Conservation (phyloP, 1,284 basidiomycete species). For the Anthracocystis panici-leucophaei region DNA sequence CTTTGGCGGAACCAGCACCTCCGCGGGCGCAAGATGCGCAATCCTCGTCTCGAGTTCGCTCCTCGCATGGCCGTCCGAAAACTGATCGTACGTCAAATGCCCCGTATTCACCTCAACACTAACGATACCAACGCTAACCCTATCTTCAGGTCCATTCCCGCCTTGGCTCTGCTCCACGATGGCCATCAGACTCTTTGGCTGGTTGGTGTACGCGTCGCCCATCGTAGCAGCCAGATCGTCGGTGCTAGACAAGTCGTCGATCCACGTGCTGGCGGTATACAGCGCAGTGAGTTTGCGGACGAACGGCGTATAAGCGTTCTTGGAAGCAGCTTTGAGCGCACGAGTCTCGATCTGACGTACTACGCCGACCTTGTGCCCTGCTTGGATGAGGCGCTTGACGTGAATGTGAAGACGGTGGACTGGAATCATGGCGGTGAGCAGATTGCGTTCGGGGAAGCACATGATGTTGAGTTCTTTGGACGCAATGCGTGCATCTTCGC, state of each 20-base stretch:
- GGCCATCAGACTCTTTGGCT: constrained; percentile 54
- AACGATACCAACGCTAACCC: constrained; percentile 79
- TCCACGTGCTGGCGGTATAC: constrained; percentile 89
- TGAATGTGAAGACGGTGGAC: constrained; percentile 84
- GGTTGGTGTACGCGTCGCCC: constrained; percentile 36
- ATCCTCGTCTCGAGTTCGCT: constrained; percentile 67
- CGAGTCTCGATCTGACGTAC: constrained; percentile 92
- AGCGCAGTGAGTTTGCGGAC: constrained; percentile 82
- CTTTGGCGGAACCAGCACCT: constrained; percentile 77
- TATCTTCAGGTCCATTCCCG: constrained; percentile 74
- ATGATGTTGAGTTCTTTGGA: constrained; percentile 83
- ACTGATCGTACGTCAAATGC: constrained; percentile 91
- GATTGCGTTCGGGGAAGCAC: constrained; percentile 82
- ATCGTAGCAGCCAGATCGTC: constrained; percentile 69
- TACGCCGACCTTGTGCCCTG: constrained; percentile 87
- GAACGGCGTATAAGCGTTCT: constrained; percentile 75
- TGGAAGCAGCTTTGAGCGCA: constrained; percentile 84
- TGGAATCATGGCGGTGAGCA: constrained; percentile 85
- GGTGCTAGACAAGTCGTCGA: constrained; percentile 78
- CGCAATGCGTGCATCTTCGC: constrained; percentile 88
- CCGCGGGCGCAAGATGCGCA: constrained; percentile 76
- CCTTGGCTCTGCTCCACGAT: constrained; percentile 78
- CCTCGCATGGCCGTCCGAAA: constrained; percentile 54
- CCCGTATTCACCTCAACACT: constrained; percentile 87
- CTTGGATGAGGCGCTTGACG: constrained; percentile 81